These are phyloP conservation scores for Russula sp. DNA, from an alignment of 768 basidiomycete species.

Conservation along the genomic window DNA sequence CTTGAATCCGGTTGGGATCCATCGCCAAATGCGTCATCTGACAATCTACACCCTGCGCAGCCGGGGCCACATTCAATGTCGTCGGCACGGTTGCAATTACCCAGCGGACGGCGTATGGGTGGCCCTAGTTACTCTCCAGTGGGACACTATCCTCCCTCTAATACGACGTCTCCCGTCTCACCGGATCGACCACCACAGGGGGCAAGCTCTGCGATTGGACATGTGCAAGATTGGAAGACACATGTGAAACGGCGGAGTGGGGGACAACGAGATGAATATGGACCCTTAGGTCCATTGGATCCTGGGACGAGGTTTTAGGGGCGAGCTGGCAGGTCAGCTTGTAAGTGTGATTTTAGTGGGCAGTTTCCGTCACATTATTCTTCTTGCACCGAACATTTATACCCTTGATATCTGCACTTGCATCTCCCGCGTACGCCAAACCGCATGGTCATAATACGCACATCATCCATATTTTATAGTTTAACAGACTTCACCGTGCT, in stretches of 20 bases:
- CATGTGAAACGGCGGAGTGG: constrained; percentile 44
- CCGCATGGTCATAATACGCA: constrained; percentile 23
- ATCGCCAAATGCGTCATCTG: constrained; percentile 44
- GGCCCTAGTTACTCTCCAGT: constrained; percentile 23
- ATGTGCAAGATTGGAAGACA: constrained; percentile 37
- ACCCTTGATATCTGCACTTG: constrained; percentile 25
- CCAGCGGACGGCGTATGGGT: constrained; percentile 42
- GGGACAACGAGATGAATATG: constrained; percentile 42
- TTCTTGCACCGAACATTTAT: constrained; percentile 25
- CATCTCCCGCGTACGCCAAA: constrained; percentile 17
- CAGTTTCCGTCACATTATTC: constrained; percentile 18
- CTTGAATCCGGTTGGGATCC: constrained; percentile 86
- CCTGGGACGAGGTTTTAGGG: constrained; percentile 35
- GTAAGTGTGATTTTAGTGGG: constrained; percentile 17
- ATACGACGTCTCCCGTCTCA: constrained; percentile 37
- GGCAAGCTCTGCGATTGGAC: constrained; percentile 39
- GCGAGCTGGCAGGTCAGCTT: constrained; percentile 25
- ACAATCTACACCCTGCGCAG: constrained; percentile 35
- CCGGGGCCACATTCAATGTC: constrained; percentile 40
- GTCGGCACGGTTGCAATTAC: constrained; percentile 56
- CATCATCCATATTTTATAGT: constrained; percentile 22
- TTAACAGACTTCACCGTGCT: constrained; percentile 20
- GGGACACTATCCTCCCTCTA: constrained; percentile 22
- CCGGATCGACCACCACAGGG: constrained; percentile 36
- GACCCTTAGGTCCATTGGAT: constrained; percentile 48